Base-by-base conservation (phyloP, 805 yeast species). In the Isabelozyma pseudorhagii region DNA sequence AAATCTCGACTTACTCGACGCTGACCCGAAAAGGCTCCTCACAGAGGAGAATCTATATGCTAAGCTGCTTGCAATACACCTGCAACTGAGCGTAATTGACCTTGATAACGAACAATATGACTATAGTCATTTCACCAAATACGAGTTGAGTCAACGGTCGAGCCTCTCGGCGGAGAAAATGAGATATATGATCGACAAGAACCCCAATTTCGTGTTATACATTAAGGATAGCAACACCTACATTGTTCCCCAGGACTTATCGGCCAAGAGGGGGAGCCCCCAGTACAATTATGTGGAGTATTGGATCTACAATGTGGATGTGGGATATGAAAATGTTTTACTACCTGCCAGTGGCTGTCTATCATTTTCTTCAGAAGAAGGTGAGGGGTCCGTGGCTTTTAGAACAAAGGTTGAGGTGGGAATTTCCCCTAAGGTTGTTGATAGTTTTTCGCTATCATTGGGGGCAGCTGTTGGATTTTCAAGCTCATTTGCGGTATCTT, bases 201-300 rank as follows among this genome's bases (percentile, higher is more conserved):
- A 50, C 15, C 59, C 57, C 6, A 50, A 48, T 18, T 45, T 48
- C 41, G 50, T 56, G 8, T 46, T 59, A 11, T 5, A 47, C 9
- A 56, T 60, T 48, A 54, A 50, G 36, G 64, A 60, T 46, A 50
- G 61, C 2, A 47, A 49, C 15, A 57, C 63, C 1, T 43, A 54
- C 6, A 46, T 60, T 18, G 55, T 55, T 11, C 62, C 63, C 4
- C 50, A 41, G 29, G 47, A 49, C 13, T 25, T 54, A 6, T 41
- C 29, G 2, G 38, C 8, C 11, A 15, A 14, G 6, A 40, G 43
- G 11, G 43, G 40, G n/a, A 25, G 41, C 25, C 13, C 40, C 14
- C 36, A 42, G 13, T 28, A 38, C 36, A n/a, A 40, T 9, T 47
- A 46, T 21, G 42, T 41, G 15, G 14, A 15, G 14, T 29, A 44